Evolutionary conservation across 2,329 filamentous ascomycete genomes (phyloP), one percentile per base, ranked within the genome.

Genomic region (Penicillium occitanis): DNA sequence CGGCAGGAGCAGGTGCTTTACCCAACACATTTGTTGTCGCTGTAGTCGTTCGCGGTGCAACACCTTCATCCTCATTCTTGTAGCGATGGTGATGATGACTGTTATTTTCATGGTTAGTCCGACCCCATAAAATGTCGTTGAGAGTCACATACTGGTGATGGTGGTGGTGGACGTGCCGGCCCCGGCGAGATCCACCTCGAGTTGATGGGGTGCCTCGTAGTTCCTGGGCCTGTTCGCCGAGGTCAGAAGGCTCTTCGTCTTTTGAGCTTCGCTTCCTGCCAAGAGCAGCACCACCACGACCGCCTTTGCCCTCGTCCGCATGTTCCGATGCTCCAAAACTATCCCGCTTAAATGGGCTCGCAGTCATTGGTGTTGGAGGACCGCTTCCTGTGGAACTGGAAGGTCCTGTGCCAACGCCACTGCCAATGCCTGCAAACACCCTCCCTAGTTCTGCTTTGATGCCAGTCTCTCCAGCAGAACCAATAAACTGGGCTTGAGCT

Each of bases 391-490:
- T 79, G 40, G 82, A 79, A 14, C 78, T 78, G 51, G 80, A 80
- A 22, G 83, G 83, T 33, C 80, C 79, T 68, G 83, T 84, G 35
- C 87, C 86, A 19, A 89, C 82, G 42, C 88, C 88, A 75, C 87
- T 89, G 17, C 88, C 93, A 70, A 98, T 92, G n/a, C 94, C 94
- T 19, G 92, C 92, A 79, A 97, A 97, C 85, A 97, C 96, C 68
- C 92, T 89, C 33, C 93, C 93, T 75, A 97, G 93, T 76, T 97
- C 94, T 75, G 89, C 96, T 83, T 97, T 97, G 74, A 97, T 96
- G 51, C 91, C 91, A 11, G 92, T 91, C 76, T 97, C 93, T 17
- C 90, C 91, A 14, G 88, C 87, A 5, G 92, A 91, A 3, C 91
- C 91, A 63, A 91, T 86, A 46, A 91, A 86, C 71, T 93, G 91